Conservation (phyloP, 345 rosid genomes). For the Combretum micranthum region DNA sequence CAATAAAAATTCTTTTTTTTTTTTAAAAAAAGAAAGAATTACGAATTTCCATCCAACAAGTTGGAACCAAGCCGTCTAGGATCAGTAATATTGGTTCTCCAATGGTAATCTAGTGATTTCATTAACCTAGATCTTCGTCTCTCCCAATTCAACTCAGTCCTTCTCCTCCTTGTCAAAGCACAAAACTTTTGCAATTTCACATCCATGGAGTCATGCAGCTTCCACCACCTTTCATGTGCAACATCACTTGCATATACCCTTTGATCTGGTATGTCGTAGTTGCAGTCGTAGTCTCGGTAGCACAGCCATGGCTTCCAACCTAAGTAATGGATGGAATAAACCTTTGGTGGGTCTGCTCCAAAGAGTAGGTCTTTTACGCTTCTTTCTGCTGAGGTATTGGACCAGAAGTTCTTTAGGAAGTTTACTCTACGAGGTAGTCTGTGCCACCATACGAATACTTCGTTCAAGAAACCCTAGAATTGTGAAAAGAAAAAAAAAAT, state of each 20-base stretch:
- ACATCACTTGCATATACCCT: slow-evolving; percentile 84
- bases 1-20: neutral
- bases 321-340: slow-evolving; percentile 73
- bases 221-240: slow-evolving; percentile 87
- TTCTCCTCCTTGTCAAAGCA: slow-evolving; percentile 57
- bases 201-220: slow-evolving; percentile 65
- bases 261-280: slow-evolving; percentile 47
- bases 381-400: slow-evolving; percentile 63
- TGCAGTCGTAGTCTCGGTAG: slow-evolving; percentile 90
- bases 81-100: slow-evolving; percentile 76
- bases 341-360: slow-evolving; percentile 64
- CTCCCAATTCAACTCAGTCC: slow-evolving; percentile 71
- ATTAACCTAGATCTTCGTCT: slow-evolving; percentile 42
- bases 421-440: slow-evolving; percentile 76
- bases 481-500: too few relatives aligned
- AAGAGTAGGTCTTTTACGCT: slow-evolving; percentile 67
- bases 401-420: slow-evolving; percentile 81
- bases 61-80: slow-evolving; percentile 37
- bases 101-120: slow-evolving; percentile 49
- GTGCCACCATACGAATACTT: slow-evolving; percentile 91
- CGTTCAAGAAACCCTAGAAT: slow-evolving; percentile 62
- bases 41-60: neutral
- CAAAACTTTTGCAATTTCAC: slow-evolving; percentile 49
- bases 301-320: slow-evolving; percentile 91
- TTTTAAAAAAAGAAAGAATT: neutral